Base-by-base conservation (phyloP, 495 filamentous ascomycete genomes). In the Halenospora varia region DNA sequence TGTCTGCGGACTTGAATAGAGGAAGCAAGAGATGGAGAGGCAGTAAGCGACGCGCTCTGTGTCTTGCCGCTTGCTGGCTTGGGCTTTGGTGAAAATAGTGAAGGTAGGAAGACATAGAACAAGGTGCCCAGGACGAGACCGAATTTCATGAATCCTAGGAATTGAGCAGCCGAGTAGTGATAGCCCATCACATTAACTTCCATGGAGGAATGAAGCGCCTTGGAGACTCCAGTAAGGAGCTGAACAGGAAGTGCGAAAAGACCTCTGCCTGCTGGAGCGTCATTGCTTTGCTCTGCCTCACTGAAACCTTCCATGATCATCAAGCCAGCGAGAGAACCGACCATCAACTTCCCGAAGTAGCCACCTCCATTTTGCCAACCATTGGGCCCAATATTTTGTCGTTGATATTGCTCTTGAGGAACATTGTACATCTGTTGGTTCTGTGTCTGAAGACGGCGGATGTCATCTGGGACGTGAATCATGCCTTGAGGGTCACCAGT, bases 281-380 rank as follows among this genome's bases (percentile, higher is more conserved):
- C 81, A 52, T 71, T 73, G 47, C 82, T 83, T 40, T 79, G 71
- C 59, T 84, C 77, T 20, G 75, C 72, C 60, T 82, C 79, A 22
- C 71, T 70, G 53, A 92, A 73, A 8, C 89, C 89, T 70, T 96
- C 90, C 60, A 96, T 66, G 41, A 97, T 79, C 91, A 96, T 95
- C 29, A 97, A 72, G 0, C 93, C 91, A 35, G 92, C 93, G 55
- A 97, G 77, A 25, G 90, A 88, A 25, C 93, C 93, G 11, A 97
- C 81, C 88, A 97, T 93, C 61, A 96, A 76, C 67, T 91, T 95
- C 53, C 81, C 84, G 61, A 75, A 75, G 55, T 80, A 80, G 23
- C 56, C 62, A 20, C 67, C 65, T 19, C 67, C 61, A 51, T 68
- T 76, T 62, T 71, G 74, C 64, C 77, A 68, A 57, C 55, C 72